Conservation (phyloP, 352 stramenopile genomes). For the Phytopythium helicoides region DNA sequence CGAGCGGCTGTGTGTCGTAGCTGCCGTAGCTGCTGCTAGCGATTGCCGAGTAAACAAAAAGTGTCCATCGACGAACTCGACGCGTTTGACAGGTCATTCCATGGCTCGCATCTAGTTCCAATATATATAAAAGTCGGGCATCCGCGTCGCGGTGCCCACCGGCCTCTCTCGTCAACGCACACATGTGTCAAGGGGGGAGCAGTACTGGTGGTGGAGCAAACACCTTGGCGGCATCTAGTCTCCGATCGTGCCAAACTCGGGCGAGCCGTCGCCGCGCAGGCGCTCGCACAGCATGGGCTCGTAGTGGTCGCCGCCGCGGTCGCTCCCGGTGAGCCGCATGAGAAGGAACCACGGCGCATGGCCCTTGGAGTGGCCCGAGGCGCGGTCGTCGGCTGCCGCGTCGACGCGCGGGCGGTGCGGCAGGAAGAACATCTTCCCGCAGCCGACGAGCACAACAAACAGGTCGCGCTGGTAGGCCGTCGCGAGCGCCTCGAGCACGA, state of each 20-base stretch:
- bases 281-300: constrained; percentile 86
- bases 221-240: constrained; percentile 50
- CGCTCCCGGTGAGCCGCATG: constrained; percentile 83
- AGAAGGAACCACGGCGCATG: constrained; percentile 85
- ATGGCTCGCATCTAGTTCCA: no score
- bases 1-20: no score
- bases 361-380: constrained; percentile 65
- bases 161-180: no score
- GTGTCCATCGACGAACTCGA: constrained; percentile 1
- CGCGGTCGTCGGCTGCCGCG: constrained; percentile 34
- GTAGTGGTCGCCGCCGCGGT: constrained; percentile 86
- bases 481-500: constrained; percentile 79
- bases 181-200: no score
- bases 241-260: constrained; percentile 81
- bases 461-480: constrained; percentile 88
- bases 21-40: background rate
- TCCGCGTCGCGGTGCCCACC: no score
- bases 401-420: constrained; percentile 65
- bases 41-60: constrained; percentile 4
- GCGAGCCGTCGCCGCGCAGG: constrained; percentile 78
- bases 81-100: background rate
- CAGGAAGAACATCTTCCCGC: constrained; percentile 88
- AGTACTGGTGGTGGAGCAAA: background rate
- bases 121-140: no score
- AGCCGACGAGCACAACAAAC: constrained; percentile 86